A percentile compares a stretch with the other conserved stretches of the same genome.
phyloP scores from a whole-genome alignment of 805 yeast species.

The Metschnikowia continentalis region DNA sequence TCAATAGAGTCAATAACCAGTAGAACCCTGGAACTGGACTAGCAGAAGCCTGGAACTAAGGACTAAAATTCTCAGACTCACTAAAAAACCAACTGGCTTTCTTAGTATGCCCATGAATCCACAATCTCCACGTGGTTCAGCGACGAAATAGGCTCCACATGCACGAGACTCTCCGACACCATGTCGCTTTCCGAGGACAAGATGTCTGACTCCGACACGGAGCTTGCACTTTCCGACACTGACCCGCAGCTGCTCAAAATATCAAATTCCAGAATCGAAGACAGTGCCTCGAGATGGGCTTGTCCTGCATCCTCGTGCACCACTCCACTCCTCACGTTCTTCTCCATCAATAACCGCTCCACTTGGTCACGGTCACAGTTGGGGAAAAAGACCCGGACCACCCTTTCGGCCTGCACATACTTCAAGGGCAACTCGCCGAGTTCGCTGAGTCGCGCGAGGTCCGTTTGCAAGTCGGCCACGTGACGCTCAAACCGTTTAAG shows the following conservation, averaged over 20 bases:
- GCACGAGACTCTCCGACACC: slow-evolving; percentile 4
- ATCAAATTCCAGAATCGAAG: slow-evolving; percentile 16
- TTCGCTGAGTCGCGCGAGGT: slow-evolving; percentile 44
- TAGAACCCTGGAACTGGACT: too few species aligned
- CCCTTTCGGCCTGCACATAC: slow-evolving; percentile 34
- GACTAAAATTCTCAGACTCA: too few species aligned
- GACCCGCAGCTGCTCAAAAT: slow-evolving; percentile 17
- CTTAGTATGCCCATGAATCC: slow-evolving; percentile 4
- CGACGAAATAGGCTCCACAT: slow-evolving; percentile 9
- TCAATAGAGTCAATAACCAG: too few species aligned
- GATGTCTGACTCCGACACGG: slow-evolving; percentile 8
- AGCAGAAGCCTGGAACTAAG: too few species aligned
- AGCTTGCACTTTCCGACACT: slow-evolving; percentile 8
- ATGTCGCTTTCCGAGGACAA: slow-evolving; percentile 9
- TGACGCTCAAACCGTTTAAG: slow-evolving; percentile 32
- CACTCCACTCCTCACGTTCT: slow-evolving; percentile 55
- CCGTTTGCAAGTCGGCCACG: slow-evolving; percentile 40
- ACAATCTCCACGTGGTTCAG: slow-evolving; percentile 15
- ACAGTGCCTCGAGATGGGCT: neutral
- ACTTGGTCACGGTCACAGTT: slow-evolving; percentile 60
- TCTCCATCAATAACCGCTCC: slow-evolving; percentile 52
- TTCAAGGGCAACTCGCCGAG: slow-evolving; percentile 67
- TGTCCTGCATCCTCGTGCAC: slow-evolving; percentile 33
- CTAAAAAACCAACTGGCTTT: too few species aligned
- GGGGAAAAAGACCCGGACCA: slow-evolving; percentile 60